Base-by-base conservation (phyloP, 176 grass and related monocot genomes). In the Juncus inflexus region DNA sequence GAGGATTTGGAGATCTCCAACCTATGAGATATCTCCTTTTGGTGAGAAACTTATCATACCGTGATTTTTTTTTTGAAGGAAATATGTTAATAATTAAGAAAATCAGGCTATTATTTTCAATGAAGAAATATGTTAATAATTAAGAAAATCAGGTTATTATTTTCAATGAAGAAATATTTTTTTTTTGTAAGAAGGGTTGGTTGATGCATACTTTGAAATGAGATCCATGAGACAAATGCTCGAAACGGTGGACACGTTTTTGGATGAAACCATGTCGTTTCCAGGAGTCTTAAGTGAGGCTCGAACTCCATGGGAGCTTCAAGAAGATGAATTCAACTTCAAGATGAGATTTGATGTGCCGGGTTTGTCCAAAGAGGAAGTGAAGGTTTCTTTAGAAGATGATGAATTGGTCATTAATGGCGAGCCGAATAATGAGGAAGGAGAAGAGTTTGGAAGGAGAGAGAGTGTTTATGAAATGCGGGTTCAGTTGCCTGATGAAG, bases 341-440 rank as follows among this genome's bases (percentile, higher is more conserved):
- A 87, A 74, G 75, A 89, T 94, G 81, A 63, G 85, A 76, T 75
- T 94, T 52, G 90, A 94, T 81, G 79, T 94, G 81, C 90, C 85
- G 9, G 85, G 86, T 0, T 70, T 90, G 60, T 78, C 71, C 3
- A 77, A 70, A 55, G 80, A 90, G 36, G 90, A 95, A 59, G 77
- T 95, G 82, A 88, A 84, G 83, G 86, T 95, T 74, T 68, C 70
- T 42, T 65, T 90, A 66, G 80, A 95, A 67, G 83, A 77, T 56
- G 84, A 86, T 78, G 58, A 76, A 52, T 83, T 89, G 60, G 75
- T 95, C 58, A 83, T 95, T 82, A 62, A 60, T 9, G 82, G 85
- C 15, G 82, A 83, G 68, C 81, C 85, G 78, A 89, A 62, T 66
- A 47, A 77, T 63, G 79, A 84, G 13, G 78, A 67, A 3, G 73